Conservation (phyloP, 345 rosid genomes). For the Orychophragmus violaceus region DNA sequence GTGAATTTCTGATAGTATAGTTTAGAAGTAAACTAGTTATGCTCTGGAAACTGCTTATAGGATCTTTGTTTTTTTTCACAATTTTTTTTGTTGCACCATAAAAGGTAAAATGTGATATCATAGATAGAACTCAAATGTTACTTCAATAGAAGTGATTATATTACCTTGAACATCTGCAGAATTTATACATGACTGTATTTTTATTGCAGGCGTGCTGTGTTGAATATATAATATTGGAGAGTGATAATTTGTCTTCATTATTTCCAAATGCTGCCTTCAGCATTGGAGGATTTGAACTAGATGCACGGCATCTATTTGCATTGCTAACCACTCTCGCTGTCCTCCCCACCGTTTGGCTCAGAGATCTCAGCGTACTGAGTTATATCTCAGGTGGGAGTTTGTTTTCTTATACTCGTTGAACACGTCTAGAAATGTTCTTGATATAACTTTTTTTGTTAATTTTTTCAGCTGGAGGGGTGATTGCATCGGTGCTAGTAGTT, state of each 20-base stretch:
- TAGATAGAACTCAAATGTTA: neutral
- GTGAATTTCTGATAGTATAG: neutral
- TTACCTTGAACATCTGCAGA: neutral
- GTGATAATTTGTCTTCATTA: slow-evolving; percentile 74
- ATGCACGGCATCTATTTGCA: slow-evolving; percentile 64
- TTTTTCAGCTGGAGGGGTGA: slow-evolving; percentile 82
- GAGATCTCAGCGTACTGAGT: slow-evolving; percentile 83
- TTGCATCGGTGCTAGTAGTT: slow-evolving; percentile 77
- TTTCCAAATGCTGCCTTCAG: slow-evolving; percentile 74
- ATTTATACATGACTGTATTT: neutral
- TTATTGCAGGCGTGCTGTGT: slow-evolving; percentile 79
- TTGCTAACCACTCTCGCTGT: slow-evolving; percentile 64
- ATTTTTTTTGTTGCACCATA: neutral
- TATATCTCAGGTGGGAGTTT: slow-evolving; percentile 62
- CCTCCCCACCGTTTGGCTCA: slow-evolving; percentile 92
- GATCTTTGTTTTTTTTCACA: neutral
- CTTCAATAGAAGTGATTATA: neutral
- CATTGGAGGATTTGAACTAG: slow-evolving; percentile 51
- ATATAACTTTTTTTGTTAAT: neutral
- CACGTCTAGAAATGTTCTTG: neutral
- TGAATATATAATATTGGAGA: slow-evolving; percentile 84
- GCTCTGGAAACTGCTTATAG: neutral
- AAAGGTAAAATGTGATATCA: neutral
- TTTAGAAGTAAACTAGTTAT: slow-evolving; percentile 2
- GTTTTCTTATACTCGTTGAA: neutral